Conservation (phyloP, 352 stramenopile genomes). For the Phytophthora sp. region DNA sequence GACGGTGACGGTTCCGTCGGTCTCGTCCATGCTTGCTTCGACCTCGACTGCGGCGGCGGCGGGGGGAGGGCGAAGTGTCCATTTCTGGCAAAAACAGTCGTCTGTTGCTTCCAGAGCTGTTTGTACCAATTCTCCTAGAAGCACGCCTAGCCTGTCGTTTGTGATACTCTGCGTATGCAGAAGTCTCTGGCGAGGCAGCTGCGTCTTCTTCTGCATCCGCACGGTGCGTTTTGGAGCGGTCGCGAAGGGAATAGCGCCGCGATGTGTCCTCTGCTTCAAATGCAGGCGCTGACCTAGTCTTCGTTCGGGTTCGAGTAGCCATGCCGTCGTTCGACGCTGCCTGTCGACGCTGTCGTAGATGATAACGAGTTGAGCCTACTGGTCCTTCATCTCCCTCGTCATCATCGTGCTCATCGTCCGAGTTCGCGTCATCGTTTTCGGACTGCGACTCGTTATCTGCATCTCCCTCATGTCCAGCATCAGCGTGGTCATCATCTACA, state of each 20-base stretch:
- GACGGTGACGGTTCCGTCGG: constrained; percentile 32
- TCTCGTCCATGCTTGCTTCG: constrained; percentile 29
- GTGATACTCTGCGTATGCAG: constrained; percentile 67
- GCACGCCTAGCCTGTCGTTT: constrained; percentile 62
- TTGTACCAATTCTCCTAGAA: constrained; percentile 23
- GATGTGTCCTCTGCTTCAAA: constrained; percentile 23
- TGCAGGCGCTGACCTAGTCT: constrained; percentile 9
- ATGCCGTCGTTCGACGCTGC: constrained; percentile 14
- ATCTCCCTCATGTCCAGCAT: constrained; percentile 15
- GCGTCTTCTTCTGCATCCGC: constrained; percentile 28
- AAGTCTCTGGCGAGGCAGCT: constrained; percentile 40
- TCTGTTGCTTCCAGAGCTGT: constrained; percentile 28
- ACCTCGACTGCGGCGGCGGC: constrained; percentile 21
- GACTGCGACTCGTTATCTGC: constrained; percentile 40
- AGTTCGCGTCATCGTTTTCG: constrained; percentile 37
- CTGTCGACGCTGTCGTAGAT: constrained; percentile 39
- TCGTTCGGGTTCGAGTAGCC: constrained; percentile 32
- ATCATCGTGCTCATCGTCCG: constrained; percentile 36
- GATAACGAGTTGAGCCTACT: constrained; percentile 48
- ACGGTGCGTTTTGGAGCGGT: constrained; percentile 73
- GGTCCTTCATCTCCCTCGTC: constrained; percentile 32
- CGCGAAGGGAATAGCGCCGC: constrained; percentile 67
- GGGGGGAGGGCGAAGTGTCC: constrained; percentile 28
- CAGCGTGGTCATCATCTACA: constrained; percentile 12
- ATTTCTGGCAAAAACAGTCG: constrained; percentile 36